phyloP scores from a whole-genome alignment of 352 stramenopile genomes.

The Poterioochromonas sp. region DNA sequence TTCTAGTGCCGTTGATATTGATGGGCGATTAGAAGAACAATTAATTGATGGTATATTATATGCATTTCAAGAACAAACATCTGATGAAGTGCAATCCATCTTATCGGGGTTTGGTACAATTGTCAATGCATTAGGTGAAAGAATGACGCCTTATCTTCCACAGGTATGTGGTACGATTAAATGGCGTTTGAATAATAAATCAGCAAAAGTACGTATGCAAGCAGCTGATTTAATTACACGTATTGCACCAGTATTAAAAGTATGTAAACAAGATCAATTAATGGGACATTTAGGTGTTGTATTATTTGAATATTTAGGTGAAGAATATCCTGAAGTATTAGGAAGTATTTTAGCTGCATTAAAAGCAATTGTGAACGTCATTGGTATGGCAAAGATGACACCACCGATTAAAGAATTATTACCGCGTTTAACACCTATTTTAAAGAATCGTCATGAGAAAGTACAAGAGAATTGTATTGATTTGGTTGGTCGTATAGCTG shows the following conservation, averaged over 20 bases:
- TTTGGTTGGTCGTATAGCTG: conserved; percentile 93
- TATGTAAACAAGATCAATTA: conserved; percentile 92
- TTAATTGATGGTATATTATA: conserved; percentile 99
- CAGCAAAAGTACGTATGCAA: conserved; percentile 95
- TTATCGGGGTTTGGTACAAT: conserved; percentile 96
- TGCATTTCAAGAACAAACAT: conserved; percentile 93
- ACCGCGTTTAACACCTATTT: conserved; percentile 93
- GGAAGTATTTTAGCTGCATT: conserved; percentile 94
- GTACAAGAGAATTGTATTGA: conserved; percentile 99
- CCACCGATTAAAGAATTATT: conserved; percentile 96
- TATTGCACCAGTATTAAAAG: conserved; percentile 97
- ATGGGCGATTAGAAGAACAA: conserved; percentile 90
- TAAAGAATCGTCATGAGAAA: conserved; percentile 98
- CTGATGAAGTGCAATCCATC: conserved; percentile 81
- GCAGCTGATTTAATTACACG: conserved; percentile 94
- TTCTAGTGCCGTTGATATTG: conserved; percentile 88
- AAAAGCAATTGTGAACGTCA: conserved; percentile 97
- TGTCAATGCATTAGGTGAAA: conserved; percentile 89
- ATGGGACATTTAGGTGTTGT: conserved; percentile 98
- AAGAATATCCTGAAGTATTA: conserved; percentile 98
- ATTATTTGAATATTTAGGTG: conserved; percentile 98
- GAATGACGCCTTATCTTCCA: conserved; percentile 94
- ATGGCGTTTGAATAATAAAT: conserved; percentile 98
- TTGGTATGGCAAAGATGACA: conserved; percentile 99
- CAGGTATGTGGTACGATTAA: conserved; percentile 98